Evolutionary conservation across 2,329 filamentous ascomycete genomes (phyloP), one percentile per base, ranked within the genome.

Genomic region (Penicillium palitans): DNA sequence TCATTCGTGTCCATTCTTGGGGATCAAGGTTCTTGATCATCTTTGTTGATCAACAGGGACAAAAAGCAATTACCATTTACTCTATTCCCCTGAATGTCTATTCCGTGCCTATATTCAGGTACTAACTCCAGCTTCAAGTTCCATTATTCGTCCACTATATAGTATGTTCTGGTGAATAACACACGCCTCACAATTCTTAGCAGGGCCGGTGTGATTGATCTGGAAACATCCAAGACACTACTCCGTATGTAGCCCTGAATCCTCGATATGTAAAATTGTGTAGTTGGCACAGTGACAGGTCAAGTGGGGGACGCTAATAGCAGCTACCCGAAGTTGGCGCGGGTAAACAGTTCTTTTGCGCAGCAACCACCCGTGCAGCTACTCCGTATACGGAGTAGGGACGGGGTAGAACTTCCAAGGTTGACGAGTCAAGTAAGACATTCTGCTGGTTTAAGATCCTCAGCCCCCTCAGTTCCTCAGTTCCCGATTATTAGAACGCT

Each of bases 321-420:
- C 40, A 46, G 13, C 53, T 51, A 56, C 29, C 46, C 27, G 46
- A 29, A 56, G n/a, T 51, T 50, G 27, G 29, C 27, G 46, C 37
- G 27, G 25, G 33, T 55, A 55, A 21, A 50, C 46, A 35, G 19
- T 27, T 15, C 17, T 24, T 21, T 25, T 21, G 35, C n/a, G 15
- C 41, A 29, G 25, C 33, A 41, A 49, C n/a, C 31, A 39, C 21
- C 21, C 50, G 27, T 46, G 13, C 9, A 33, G 3, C 15, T 48
- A n/a, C 29, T 48, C 29, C 19, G 6, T 6, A 21, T 33, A 47
- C 6, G 45, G 45, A 24, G 29, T 48, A 48, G 29, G 19, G 19
- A 21, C 19, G 19, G 19, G 2, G 9, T 29, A 29, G 46, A n/a
- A 35, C 7, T 33, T n/a, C 9, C 39, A 19, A 46, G 6, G 17